Evolutionary conservation across 2,329 filamentous ascomycete species (phyloP).

Genomic region (Diaporthe sp.): DNA sequence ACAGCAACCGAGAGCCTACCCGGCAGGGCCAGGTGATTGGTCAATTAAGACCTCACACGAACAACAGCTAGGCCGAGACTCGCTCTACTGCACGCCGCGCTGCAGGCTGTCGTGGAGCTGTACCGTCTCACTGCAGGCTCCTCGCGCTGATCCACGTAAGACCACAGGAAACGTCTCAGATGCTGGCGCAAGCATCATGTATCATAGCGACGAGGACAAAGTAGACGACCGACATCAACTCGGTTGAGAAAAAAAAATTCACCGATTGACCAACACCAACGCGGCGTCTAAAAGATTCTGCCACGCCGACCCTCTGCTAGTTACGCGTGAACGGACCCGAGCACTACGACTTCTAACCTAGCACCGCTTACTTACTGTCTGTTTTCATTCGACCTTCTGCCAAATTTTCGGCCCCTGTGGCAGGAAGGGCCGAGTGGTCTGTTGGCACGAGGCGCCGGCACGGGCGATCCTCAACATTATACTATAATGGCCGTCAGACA

Average conservation of each 20-base stretch:
- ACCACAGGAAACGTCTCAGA: constrained; percentile 1
- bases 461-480: background rate
- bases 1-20: background rate
- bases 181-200: background rate
- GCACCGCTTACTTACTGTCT: background rate
- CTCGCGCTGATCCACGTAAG: constrained; percentile 15
- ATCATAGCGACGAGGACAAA: background rate
- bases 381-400: background rate
- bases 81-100: background rate
- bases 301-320: constrained; percentile 7
- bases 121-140: constrained; percentile 12
- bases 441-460: constrained; percentile 1
- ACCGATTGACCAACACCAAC: background rate
- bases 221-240: background rate
- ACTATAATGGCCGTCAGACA: background rate
- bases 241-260: background rate
- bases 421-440: too few species aligned
- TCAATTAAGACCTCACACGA: constrained; percentile 7
- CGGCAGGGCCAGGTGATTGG: background rate
- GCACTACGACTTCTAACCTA: background rate
- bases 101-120: constrained; percentile 6
- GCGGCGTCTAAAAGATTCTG: background rate
- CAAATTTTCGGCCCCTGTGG: background rate
- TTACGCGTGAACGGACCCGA: background rate
- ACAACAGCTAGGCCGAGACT: background rate